These are phyloP conservation scores for Potentilla sterilis DNA, from an alignment of 306 rosid species.

Conservation along the genomic window DNA sequence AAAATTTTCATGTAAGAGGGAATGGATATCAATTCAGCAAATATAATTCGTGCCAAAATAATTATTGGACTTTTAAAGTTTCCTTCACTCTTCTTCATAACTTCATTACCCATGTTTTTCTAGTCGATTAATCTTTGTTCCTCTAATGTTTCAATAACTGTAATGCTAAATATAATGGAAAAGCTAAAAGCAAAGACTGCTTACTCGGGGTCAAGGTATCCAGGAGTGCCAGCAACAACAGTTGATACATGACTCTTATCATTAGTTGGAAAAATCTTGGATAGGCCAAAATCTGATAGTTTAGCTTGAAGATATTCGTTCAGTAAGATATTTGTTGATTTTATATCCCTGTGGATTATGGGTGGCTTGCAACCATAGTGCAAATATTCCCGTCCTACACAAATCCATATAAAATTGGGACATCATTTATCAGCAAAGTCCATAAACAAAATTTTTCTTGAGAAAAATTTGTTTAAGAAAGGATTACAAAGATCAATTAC, in stretches of 20 bases:
- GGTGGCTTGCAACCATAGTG: constrained; percentile 47
- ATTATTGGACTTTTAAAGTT: not conserved
- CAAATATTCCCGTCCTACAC: constrained; percentile 13
- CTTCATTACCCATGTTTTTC: not conserved
- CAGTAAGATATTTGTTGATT: constrained; percentile 32
- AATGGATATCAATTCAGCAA: not conserved
- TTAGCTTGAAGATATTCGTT: constrained; percentile 29
- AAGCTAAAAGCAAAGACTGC: not conserved
- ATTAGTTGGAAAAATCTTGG: constrained; percentile 15
- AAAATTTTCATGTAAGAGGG: not conserved
- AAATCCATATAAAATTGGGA: not conserved
- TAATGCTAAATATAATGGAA: no score
- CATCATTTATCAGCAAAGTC: not conserved
- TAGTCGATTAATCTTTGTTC: no score
- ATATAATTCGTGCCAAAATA: not conserved
- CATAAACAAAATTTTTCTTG: no score
- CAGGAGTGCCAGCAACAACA: constrained; percentile 1
- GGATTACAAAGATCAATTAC: not conserved
- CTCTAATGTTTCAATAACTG: no score
- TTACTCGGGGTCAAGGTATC: constrained; percentile 27
- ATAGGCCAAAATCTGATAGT: constrained; percentile 39
- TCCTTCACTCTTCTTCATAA: not conserved
- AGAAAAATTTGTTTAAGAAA: not conserved
- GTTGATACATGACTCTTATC: constrained; percentile 2
- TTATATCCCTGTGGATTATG: constrained; percentile 37